phyloP scores from a whole-genome alignment of 805 yeast species.

The Lipomyces starkeyi region DNA sequence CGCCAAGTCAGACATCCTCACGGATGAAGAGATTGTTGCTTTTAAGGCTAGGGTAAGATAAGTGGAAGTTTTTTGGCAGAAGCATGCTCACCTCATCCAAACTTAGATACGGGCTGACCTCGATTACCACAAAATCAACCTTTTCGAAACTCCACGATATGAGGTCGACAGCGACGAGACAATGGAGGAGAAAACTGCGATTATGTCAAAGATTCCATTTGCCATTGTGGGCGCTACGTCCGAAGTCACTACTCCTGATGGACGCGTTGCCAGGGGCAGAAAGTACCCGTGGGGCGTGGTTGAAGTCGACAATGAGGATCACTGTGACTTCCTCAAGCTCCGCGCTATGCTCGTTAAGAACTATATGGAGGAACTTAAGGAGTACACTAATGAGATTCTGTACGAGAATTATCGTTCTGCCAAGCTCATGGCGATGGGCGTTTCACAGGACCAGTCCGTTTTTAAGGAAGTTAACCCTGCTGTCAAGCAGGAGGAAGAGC shows the following conservation, averaged over 20 bases:
- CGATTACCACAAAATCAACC: slow-evolving; percentile 69
- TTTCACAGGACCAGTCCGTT: slow-evolving; percentile 90
- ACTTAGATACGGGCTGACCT: slow-evolving; percentile 69
- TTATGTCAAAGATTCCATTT: slow-evolving; percentile 79
- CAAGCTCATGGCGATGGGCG: slow-evolving; percentile 80
- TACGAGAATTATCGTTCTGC: slow-evolving; percentile 90
- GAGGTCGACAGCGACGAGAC: slow-evolving; percentile 88
- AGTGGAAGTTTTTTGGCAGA: not conserved
- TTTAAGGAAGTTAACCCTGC: slow-evolving; percentile 94
- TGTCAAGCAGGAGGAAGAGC: slow-evolving; percentile 91
- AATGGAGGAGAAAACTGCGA: slow-evolving; percentile 63
- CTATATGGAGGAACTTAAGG: slow-evolving; percentile 92
- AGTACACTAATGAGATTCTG: slow-evolving; percentile 72
- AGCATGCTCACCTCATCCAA: not conserved
- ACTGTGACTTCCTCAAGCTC: slow-evolving; percentile 87
- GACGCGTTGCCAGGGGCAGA: slow-evolving; percentile 86
- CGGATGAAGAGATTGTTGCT: slow-evolving; percentile 78
- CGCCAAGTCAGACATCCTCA: slow-evolving; percentile 91
- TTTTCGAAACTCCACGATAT: slow-evolving; percentile 77
- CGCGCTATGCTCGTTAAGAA: slow-evolving; percentile 88
- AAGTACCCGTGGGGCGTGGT: slow-evolving; percentile 96
- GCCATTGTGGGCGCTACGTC: slow-evolving; percentile 93
- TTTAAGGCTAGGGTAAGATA: slow-evolving; percentile 64
- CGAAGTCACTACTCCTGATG: slow-evolving; percentile 69
- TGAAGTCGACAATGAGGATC: slow-evolving; percentile 93